Conservation (phyloP, 208 protist genomes). For the Trypanosoma scelopori region DNA sequence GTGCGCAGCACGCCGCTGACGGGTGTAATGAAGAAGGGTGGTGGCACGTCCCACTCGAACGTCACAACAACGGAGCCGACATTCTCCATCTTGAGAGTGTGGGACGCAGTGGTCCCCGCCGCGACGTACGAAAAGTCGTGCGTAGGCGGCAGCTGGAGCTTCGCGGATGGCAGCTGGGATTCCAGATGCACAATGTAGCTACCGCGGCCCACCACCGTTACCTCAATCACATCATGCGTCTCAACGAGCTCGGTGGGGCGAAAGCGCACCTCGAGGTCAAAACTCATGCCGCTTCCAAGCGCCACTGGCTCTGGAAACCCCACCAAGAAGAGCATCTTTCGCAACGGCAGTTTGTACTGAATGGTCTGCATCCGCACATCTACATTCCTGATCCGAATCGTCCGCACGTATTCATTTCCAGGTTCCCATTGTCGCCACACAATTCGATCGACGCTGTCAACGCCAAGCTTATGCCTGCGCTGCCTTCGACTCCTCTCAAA, state of each 20-base stretch:
- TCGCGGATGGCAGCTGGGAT: constrained; percentile 71
- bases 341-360: constrained; percentile 72
- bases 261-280: constrained; percentile 77
- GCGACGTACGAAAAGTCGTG: constrained; percentile 92
- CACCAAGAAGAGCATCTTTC: constrained; percentile 77
- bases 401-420: constrained; percentile 81
- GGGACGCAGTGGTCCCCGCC: constrained; percentile 48
- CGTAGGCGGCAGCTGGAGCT: constrained; percentile 46
- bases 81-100: constrained; percentile 76
- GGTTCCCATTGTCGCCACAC: constrained; percentile 88
- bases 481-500: constrained; percentile 38
- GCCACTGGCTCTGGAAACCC: constrained; percentile 84
- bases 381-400: constrained; percentile 89
- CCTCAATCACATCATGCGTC: constrained; percentile 80
- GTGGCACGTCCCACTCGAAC: constrained; percentile 77
- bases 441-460: constrained; percentile 82
- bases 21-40: constrained; percentile 76
- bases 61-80: constrained; percentile 64
- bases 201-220: constrained; percentile 73
- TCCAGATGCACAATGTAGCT: constrained; percentile 80
- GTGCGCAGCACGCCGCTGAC: constrained; percentile 42
- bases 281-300: constrained; percentile 79
- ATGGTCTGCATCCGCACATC: constrained; percentile 71
- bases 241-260: constrained; percentile 65
- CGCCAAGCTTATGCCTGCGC: constrained; percentile 66